Base-by-base conservation (phyloP, 768 basidiomycete genomes). In the Lepiota venenata region DNA sequence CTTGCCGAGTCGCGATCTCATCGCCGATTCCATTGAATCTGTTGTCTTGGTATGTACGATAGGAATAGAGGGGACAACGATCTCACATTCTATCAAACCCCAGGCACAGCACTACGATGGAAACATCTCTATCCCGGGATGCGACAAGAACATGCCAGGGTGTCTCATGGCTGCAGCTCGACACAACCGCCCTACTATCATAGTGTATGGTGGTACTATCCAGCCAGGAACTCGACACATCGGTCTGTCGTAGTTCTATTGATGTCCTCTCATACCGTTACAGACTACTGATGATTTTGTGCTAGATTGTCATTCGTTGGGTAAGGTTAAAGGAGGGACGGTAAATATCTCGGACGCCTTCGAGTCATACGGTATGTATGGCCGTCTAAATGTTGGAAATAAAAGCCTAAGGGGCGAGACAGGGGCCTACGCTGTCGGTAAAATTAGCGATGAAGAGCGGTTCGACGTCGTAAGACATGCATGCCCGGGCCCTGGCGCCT, bases 141-240 rank as follows among this genome's bases (percentile, higher is more conserved):
- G 91, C 60, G 91, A 93, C 70, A 93, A 93, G 74, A 93, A 93
- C 64, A 93, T 93, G 92, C 91, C 91, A 8, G 92, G 90, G 15
- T 89, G 87, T 64, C 76, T 92, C 53, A 91, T 94, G 64, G 92
- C 92, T 14, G 91, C 91, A 1, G 87, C 75, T 37, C 84, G 92
- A 48, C 87, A 92, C 71, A 93, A 94, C 64, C 81, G 91, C 5
- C 92, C 92, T 1, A 93, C 92, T 1, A 83, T 94, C 63, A 87
- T 93, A 51, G 79, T 94, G 11, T 94, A 93, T 71, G 84, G 92
- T 14, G 92, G 92, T 4, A 91, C 91, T 2, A 93, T 93, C 52
- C 83, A 85, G 66, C 75, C 85, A 14, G 92, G 92, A 40, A 75
- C 74, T 25, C 82, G 90, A n/a, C 81, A 83, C 52, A 72, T 88